Evolutionary conservation across 2,329 filamentous ascomycete species (phyloP), one percentile per base, ranked within the genome.

Genomic region (Hypoxylon sp.): DNA sequence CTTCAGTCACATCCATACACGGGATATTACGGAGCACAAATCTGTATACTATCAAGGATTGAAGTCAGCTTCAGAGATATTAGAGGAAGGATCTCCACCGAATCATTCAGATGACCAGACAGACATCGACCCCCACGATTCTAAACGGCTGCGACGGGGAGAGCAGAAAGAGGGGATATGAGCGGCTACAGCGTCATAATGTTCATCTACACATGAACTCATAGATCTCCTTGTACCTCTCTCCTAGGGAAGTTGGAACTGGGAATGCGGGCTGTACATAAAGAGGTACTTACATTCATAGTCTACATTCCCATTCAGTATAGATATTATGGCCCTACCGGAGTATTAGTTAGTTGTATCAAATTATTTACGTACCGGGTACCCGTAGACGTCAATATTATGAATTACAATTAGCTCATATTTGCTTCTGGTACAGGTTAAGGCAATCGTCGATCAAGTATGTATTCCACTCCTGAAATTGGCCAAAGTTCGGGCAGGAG

Each of bases 1-100:
- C 15, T 42, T 42, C n/a, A 17, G n/a, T 8, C 39, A 2, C 15
- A 42, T 42, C 6, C 39, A 42, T 42, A 19, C 39, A n/a, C 39
- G 11, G n/a, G 6, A 19, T n/a, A 42, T 42, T 15, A 19, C 39
- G n/a, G 6, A 6, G n/a, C 10, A 42, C 39, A 8, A 42, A 42
- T 42, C 39, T 10, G 39, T 42, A 42, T 42, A 19, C 39, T 42
- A 42, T n/a, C 39, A 42, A 42, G 39, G n/a, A 17, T 42, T 42
- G n/a, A 19, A 42, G 39, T 42, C 39, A 19, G 39, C n/a, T n/a
- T 42, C 39, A 1, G 39, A 19, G 15, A 42, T 42, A 19, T 8
- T 42, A 42, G 39, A 42, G 15, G n/a, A 42, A 27, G 24, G 5
- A 2, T 37, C 11, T 37, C 35, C 13, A n/a, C 35, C 35, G 6